Evolutionary conservation across 2,329 filamentous ascomycete genomes (phyloP), one percentile per base, ranked within the genome.

Genomic region (Parascedosporium putredinis): DNA sequence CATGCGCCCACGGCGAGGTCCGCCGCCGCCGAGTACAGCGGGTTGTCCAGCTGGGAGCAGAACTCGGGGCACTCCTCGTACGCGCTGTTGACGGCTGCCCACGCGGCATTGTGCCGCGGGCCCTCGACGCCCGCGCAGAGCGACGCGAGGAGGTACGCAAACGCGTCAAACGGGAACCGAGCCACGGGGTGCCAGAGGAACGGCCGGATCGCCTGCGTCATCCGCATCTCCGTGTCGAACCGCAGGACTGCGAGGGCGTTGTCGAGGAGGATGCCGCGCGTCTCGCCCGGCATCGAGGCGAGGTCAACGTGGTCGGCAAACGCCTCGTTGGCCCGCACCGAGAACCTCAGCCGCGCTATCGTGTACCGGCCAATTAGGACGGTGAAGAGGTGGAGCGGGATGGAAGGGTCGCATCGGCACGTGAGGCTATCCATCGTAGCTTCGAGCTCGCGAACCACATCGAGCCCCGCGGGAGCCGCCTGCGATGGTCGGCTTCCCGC

Each of bases 51-150:
- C 2, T 27, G 16, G 4, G 27, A 18, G 5, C 23, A 40, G 25
- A 49, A 44, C 27, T 49, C 36, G 20, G 47, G 47, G 36, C 44
- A 38, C n/a, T 49, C 40, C 18, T 49, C 47, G 14, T 49, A 49
- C 9, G 25, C 47, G 12, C 25, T 14, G 24, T 44, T 49, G 16
- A 49, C 47, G 10, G 16, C 36, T 8, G 25, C 36, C 47, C 47
- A 49, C 10, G 38, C 47, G 4, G 36, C 24, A 8, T 40, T 25
- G 18, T 36, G 16, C 20, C 24, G 14, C 4, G 24, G n/a, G 1
- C 38, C 47, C 12, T 20, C 20, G 7, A n/a, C 9, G 4, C 36
- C 40, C 8, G 5, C n/a, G 34, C 25, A 20, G 12, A 49, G 47
- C 23, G 38, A 29, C 24, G 2, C 14, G n/a, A 49, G 40, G 9